Evolutionary conservation across 2,329 filamentous ascomycete species (phyloP), one percentile per base, ranked within the genome.

Genomic region (Graphium sp.): DNA sequence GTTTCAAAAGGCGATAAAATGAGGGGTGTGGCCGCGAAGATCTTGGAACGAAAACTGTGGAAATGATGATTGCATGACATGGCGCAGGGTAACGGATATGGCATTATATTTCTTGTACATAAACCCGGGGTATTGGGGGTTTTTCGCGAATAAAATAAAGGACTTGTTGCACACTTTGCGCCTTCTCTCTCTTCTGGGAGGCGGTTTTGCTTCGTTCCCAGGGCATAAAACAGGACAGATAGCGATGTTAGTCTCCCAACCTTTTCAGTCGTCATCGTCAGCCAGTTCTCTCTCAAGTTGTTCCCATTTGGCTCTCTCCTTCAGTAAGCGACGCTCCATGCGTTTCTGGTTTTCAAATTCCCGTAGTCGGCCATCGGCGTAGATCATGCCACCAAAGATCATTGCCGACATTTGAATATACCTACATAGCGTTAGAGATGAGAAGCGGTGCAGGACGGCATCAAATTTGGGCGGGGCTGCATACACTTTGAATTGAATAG

Each of bases 321-420:
- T 56, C 26, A 65, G 55, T 33, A 75, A 45, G 34, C 74, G 66
- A 42, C 73, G 69, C 41, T 77, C 65, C 44, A 71, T 62, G 34
- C 78, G 59, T 37, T 83, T 55, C 24, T 58, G 56, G 9, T 70
- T 58, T 47, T 84, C 77, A 41, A 79, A 81, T 34, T 63, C 55
- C 29, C 74, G 62, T 40, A 85, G 58, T 28, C 73, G 61, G 32
- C 58, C 52, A 43, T 87, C 80, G 3, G 78, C 80, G 54, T 83
- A 76, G 30, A 85, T 62, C 63, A 80, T 79, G 42, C 71, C 64
- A 24, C 80, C 80, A 19, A 82, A 43, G n/a, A 79, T 74, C 79
- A 85, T 85, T 34, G 72, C 74, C n/a, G 74, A 80, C 75, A 84
- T 82, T 48, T 84, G 78, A 11, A 85, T 57, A 45, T 82, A 87